Conservation (phyloP, 2,329 filamentous ascomycete genomes). For the Neofusicoccum laricinum region DNA sequence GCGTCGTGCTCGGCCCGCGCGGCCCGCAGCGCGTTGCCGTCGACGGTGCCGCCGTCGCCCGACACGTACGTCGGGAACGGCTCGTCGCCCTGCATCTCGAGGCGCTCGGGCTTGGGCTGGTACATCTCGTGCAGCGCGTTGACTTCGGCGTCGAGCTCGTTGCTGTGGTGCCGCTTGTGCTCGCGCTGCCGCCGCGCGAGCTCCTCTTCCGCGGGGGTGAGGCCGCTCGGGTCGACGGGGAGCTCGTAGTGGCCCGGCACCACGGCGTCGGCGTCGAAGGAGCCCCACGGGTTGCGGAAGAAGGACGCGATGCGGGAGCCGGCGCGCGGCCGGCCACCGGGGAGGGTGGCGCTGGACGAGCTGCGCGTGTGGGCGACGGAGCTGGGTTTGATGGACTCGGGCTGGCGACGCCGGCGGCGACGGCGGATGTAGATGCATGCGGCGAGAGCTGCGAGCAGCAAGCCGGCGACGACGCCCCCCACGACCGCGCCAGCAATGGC, state of each 20-base stretch:
- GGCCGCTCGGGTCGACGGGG: neutral
- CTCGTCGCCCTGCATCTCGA: constrained; percentile 8
- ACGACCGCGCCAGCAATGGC: constrained; percentile 34
- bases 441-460: constrained; percentile 27
- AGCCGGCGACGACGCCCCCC: constrained; percentile 21
- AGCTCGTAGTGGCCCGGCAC: neutral
- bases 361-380: neutral
- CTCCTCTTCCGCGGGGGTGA: neutral
- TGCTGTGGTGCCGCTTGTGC: neutral
- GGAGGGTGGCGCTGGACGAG: neutral
- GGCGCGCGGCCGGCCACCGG: neutral
- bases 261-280: neutral
- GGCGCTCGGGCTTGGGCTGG: neutral
- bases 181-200: neutral
- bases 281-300: constrained; percentile 6
- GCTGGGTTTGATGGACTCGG: neutral
- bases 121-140: constrained; percentile 13
- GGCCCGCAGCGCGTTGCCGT: neutral
- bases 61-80: neutral
- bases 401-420: neutral
- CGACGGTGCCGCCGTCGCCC: neutral
- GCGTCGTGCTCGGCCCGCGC: neutral
- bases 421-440: constrained; percentile 23
- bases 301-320: constrained; percentile 1
- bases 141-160: neutral